phyloP scores from a whole-genome alignment of 768 basidiomycete genomes.

The Boletus patriciae region DNA sequence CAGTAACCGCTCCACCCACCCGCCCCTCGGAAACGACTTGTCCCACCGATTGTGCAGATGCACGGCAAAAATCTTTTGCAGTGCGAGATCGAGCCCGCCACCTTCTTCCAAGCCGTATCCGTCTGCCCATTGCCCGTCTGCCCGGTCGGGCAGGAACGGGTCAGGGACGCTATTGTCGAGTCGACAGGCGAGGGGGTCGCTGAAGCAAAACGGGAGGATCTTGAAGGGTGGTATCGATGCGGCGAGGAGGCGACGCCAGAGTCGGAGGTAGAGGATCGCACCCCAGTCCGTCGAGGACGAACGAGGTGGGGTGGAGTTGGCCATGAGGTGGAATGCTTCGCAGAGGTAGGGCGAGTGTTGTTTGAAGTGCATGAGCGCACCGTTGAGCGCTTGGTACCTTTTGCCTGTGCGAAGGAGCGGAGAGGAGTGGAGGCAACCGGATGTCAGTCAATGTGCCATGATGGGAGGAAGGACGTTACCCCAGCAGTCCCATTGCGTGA shows the following conservation, averaged over 20 bases:
- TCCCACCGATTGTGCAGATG: conserved; percentile 97
- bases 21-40: conserved; percentile 73
- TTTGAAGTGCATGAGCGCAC: conserved; percentile 92
- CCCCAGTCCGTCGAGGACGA: conserved; percentile 92
- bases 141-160: conserved; percentile 66
- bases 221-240: conserved; percentile 81
- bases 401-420: conserved; percentile 48
- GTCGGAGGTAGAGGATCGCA: conserved; percentile 83
- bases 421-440: neutral
- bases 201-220: conserved; percentile 92
- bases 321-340: conserved; percentile 93
- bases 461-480: conserved; percentile 46
- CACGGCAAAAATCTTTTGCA: conserved; percentile 78
- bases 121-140: conserved; percentile 60
- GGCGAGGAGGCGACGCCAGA: conserved; percentile 82
- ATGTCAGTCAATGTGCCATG: conserved; percentile 5
- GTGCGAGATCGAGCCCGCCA: conserved; percentile 58
- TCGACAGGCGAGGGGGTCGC: conserved; percentile 86
- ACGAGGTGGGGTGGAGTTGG: conserved; percentile 67
- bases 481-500: conserved; percentile 99
- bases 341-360: conserved; percentile 93
- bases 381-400: conserved; percentile 78
- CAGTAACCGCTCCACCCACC: conserved; percentile 85
- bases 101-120: conserved; percentile 53
- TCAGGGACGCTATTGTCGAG: conserved; percentile 91